Conservation (phyloP, 306 rosid species). For the Elaeagnus macrophylla region DNA sequence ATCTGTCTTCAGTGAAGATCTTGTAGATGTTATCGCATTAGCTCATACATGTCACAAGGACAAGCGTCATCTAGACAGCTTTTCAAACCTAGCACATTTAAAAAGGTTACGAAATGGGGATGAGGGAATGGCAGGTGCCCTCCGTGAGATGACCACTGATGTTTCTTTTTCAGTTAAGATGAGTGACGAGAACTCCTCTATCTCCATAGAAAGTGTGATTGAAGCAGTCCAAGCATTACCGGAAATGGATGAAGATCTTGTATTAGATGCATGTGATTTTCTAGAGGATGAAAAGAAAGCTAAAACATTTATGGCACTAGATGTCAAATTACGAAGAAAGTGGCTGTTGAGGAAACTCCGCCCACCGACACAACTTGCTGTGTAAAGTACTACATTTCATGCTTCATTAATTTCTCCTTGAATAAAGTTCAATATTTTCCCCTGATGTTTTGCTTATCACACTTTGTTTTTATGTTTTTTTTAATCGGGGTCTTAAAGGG, state of each 20-base stretch:
- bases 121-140: conserved; percentile 45
- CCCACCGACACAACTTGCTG: conserved; percentile 20
- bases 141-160: conserved; percentile 51
- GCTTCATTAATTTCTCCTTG: not conserved
- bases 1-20: conserved; percentile 33
- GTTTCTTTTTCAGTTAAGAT: conserved; percentile 42
- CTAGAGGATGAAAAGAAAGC: conserved; percentile 74
- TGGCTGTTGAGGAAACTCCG: conserved; percentile 74
- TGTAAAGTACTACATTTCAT: not conserved
- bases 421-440: too few species aligned
- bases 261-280: conserved; percentile 70
- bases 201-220: conserved; percentile 48
- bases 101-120: conserved; percentile 37
- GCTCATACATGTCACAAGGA: conserved; percentile 26
- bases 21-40: conserved; percentile 26
- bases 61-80: conserved; percentile 37
- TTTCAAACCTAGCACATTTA: conserved; percentile 20
- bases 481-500: too few species aligned
- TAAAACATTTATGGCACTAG: conserved; percentile 62
- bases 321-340: conserved; percentile 47
- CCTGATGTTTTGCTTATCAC: too few species aligned
- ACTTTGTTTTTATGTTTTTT: too few species aligned
- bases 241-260: conserved; percentile 70
- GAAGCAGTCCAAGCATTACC: conserved; percentile 70
- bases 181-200: conserved; percentile 34